Conservation (phyloP, 176 grass and related monocot species). For the Oropetium thomaeum region DNA sequence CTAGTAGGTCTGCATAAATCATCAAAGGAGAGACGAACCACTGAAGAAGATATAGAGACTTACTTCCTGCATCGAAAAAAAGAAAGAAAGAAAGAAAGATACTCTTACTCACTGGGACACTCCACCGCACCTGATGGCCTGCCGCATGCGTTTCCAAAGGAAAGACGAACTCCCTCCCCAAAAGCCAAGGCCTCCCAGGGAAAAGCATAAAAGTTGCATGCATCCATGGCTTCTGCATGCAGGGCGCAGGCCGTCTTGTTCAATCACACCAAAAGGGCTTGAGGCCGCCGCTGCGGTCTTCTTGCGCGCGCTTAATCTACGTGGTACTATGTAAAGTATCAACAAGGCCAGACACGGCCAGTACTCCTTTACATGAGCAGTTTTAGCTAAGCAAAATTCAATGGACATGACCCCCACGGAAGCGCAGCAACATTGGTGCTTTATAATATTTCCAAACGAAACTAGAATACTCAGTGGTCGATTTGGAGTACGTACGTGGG, state of each 20-base stretch:
- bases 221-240: conserved; percentile 33
- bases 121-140: not conserved
- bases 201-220: conserved; percentile 50
- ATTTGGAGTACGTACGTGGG: too few relatives aligned
- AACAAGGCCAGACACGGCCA: conserved; percentile 1
- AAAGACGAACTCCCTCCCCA: not conserved
- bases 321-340: too few relatives aligned
- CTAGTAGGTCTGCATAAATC: not conserved
- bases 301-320: conserved; percentile 9
- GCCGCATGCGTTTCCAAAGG: conserved; percentile 27
- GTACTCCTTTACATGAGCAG: conserved; percentile 14
- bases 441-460: too few relatives aligned
- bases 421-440: too few relatives aligned
- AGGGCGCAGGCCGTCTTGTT: conserved; percentile 42
- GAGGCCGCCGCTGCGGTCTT: conserved; percentile 6
- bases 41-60: too few relatives aligned
- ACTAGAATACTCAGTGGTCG: too few relatives aligned
- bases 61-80: too few relatives aligned
- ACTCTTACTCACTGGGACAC: conserved; percentile 3
- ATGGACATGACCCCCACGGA: not conserved
- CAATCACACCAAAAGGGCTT: conserved; percentile 45
- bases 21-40: too few relatives aligned
- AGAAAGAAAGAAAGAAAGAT: not conserved
- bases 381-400: not conserved
- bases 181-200: conserved; percentile 10